phyloP scores from a whole-genome alignment of 2,329 filamentous ascomycete genomes.

The Diaporthe longicolla region DNA sequence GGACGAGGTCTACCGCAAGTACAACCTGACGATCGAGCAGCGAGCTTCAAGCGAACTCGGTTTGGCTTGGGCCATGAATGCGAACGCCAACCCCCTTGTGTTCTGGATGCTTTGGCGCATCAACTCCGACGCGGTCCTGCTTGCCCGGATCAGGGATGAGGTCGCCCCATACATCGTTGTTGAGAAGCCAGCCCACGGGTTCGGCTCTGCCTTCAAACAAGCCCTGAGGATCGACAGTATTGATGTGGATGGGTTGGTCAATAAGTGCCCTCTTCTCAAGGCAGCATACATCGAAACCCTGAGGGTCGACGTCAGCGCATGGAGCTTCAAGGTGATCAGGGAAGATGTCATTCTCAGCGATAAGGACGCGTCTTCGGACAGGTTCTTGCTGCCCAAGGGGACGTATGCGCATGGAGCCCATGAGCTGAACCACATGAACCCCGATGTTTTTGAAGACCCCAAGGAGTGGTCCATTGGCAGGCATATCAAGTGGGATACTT shows the following conservation, averaged over 20 bases:
- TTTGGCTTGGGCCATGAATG: slow-evolving; percentile 56
- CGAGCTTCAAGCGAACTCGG: slow-evolving; percentile 54
- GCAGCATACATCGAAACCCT: slow-evolving; percentile 58
- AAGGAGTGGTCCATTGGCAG: slow-evolving; percentile 54
- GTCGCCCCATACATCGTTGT: slow-evolving; percentile 52
- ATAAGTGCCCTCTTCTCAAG: slow-evolving; percentile 55
- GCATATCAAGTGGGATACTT: slow-evolving; percentile 49
- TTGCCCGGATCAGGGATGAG: slow-evolving; percentile 56
- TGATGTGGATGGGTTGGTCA: slow-evolving; percentile 54
- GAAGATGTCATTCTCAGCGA: slow-evolving; percentile 52
- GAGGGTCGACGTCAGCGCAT: slow-evolving; percentile 55
- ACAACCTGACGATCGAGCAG: slow-evolving; percentile 50
- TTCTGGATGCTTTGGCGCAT: slow-evolving; percentile 60
- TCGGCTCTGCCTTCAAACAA: slow-evolving; percentile 54
- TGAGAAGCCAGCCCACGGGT: slow-evolving; percentile 54
- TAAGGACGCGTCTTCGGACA: slow-evolving; percentile 44
- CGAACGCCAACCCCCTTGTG: slow-evolving; percentile 55
- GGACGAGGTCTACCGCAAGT: slow-evolving; percentile 42
- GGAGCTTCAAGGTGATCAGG: slow-evolving; percentile 51
- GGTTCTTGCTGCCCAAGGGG: slow-evolving; percentile 53
- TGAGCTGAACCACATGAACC: slow-evolving; percentile 54
- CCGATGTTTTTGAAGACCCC: slow-evolving; percentile 51
- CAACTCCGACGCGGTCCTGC: slow-evolving; percentile 55
- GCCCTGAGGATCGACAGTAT: slow-evolving; percentile 52
- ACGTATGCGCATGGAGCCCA: slow-evolving; percentile 53